Base-by-base conservation (phyloP, 2,329 filamentous ascomycete species). In the Neofusicoccum kwambonambiense region DNA sequence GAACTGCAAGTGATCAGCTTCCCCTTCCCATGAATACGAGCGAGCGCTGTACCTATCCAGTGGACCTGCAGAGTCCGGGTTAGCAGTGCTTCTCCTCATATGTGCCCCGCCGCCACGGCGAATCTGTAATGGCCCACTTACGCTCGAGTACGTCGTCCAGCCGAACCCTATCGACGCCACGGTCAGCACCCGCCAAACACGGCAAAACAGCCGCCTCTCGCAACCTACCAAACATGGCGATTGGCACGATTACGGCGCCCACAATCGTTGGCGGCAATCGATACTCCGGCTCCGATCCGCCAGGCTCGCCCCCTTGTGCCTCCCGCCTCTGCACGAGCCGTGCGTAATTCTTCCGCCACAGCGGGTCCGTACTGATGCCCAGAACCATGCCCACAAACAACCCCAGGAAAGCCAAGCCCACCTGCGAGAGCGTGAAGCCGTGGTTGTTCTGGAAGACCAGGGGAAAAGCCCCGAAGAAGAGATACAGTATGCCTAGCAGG, bases 391-490 rank as follows among this genome's bases (percentile, higher is more conserved):
- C 89, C 2, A 88, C 79, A 56, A 90, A 82, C 64, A 91, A 83
- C 13, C 88, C 90, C 52, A 95, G 72, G 76, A 97, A 97, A 13
- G 87, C 84, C 64, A 95, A 79, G n/a, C 93, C 93, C 11, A 86
- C 82, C 77, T 96, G 90, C 83, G 90, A 95, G 11, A 92, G 80
- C 62, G 86, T 87, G 79, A 97, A 93, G 19, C 86, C 87, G 74
- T 96, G 90, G 52, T 90, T 88, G 50, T 83, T 85, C 31, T 82
- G 76, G 73, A 97, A 97, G 15, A 97, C 88, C 50, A 96, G 80
- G 4, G 90, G 86, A 71, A 97, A 96, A 0, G 93, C 92, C 19
- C 92, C 92, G 75, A 96, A 96, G 81, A 96, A 96, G 44, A 97
- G 86, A 74, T 97, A 97, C 2, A 97, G 80, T 50, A 96, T 90